phyloP scores from a whole-genome alignment of 495 filamentous ascomycete species.

The Hyaloscypha bicolor region DNA sequence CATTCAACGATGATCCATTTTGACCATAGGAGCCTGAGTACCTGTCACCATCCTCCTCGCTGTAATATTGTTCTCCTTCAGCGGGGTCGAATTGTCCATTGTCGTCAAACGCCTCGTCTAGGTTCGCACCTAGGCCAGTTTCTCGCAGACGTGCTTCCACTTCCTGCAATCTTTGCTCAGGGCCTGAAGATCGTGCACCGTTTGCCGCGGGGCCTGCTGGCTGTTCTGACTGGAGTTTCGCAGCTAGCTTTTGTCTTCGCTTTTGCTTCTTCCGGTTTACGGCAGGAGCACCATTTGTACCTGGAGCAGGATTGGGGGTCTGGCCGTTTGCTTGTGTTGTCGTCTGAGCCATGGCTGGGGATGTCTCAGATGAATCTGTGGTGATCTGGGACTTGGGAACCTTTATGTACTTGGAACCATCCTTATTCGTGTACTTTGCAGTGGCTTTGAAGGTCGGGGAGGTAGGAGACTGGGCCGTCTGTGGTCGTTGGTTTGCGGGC shows the following conservation, averaged over 20 bases:
- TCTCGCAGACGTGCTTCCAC: slow-evolving; percentile 32
- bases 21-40: slow-evolving; percentile 46
- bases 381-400: slow-evolving; percentile 59
- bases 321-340: slow-evolving; percentile 32
- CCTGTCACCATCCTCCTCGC: slow-evolving; percentile 45
- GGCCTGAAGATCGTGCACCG: slow-evolving; percentile 18
- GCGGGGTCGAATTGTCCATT: slow-evolving; percentile 34
- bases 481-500: slow-evolving; percentile 53
- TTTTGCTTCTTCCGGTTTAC: slow-evolving; percentile 96
- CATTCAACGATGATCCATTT: slow-evolving; percentile 31
- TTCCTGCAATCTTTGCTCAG: slow-evolving; percentile 29
- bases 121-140: slow-evolving; percentile 26
- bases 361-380: slow-evolving; percentile 47
- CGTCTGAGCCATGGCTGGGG: slow-evolving; percentile 49
- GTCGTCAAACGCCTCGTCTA: slow-evolving; percentile 25
- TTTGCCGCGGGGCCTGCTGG: slow-evolving; percentile 16
- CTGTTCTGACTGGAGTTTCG: slow-evolving; percentile 65
- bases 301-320: slow-evolving; percentile 15
- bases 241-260: slow-evolving; percentile 74
- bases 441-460: slow-evolving; percentile 47
- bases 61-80: slow-evolving; percentile 47
- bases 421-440: slow-evolving; percentile 64
- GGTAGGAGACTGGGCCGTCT: slow-evolving; percentile 40
- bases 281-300: slow-evolving; percentile 32
- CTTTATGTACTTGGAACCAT: slow-evolving; percentile 69